Evolutionary conservation across 2,329 filamentous ascomycete genomes (phyloP).

Genomic region (Fusarium secorum): DNA sequence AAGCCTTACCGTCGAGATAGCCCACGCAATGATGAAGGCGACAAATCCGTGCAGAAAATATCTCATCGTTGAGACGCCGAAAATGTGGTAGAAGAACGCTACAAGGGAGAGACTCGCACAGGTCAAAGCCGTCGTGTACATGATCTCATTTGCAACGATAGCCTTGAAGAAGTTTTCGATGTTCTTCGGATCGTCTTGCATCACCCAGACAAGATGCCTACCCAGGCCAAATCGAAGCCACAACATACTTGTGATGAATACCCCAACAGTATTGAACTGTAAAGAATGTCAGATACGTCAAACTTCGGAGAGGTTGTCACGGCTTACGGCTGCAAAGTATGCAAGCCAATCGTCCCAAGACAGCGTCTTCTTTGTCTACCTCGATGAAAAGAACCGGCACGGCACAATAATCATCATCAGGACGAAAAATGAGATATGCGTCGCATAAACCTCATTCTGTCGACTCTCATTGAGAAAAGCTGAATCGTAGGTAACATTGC

Average conservation of each 20-base stretch:
- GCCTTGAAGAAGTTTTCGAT: constrained; percentile 3
- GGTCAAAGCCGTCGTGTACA: not conserved
- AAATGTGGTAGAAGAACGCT: not conserved
- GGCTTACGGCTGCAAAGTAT: not conserved
- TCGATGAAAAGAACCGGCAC: not conserved
- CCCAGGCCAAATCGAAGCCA: not conserved
- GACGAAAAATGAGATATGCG: not conserved
- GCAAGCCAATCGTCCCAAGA: constrained; percentile 4
- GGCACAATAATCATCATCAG: not conserved
- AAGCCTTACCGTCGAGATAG: not conserved
- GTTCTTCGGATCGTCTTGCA: not conserved
- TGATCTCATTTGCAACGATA: not conserved
- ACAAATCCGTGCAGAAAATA: constrained; percentile 1
- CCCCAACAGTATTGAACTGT: not conserved
- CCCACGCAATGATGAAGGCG: not conserved
- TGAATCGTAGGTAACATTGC: not conserved
- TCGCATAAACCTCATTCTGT: not conserved
- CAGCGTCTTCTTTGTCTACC: not conserved
- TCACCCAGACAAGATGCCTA: not conserved
- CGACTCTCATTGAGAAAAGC: not conserved
- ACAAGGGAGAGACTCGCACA: not conserved
- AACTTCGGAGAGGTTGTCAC: accelerated
- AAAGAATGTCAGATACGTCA: not conserved
- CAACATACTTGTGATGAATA: not conserved
- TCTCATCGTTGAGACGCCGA: constrained; percentile 1